A percentile compares a stretch with the other conserved stretches of the same genome.
Evolutionary conservation across 768 basidiomycete species (phyloP).

Genomic region (Serpula lacrymans): DNA sequence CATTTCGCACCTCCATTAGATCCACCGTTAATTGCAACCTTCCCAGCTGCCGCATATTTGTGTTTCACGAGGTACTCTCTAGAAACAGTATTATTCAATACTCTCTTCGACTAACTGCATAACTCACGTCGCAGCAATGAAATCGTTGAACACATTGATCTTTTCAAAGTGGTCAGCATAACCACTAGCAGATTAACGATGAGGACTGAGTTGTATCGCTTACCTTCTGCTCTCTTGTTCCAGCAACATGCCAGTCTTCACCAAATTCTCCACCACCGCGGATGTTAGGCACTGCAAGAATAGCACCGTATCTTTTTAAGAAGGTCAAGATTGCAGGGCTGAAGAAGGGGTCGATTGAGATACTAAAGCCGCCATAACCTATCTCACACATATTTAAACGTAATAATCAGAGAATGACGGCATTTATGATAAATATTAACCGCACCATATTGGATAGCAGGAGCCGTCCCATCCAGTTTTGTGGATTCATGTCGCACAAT

Average conservation of each 20-base stretch:
- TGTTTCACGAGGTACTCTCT: slow-evolving; percentile 73
- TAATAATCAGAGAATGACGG: background rate
- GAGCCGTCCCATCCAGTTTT: slow-evolving; percentile 67
- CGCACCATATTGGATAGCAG: slow-evolving; percentile 75
- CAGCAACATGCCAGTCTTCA: slow-evolving; percentile 80
- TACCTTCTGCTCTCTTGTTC: slow-evolving; percentile 69
- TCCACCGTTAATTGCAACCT: slow-evolving; percentile 74
- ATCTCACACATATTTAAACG: background rate
- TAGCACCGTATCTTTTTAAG: slow-evolving; percentile 63
- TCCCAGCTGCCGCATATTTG: slow-evolving; percentile 63
- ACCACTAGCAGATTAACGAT: background rate
- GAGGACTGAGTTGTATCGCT: slow-evolving; percentile 6
- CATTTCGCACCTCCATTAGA: slow-evolving; percentile 69
- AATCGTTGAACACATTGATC: slow-evolving; percentile 79
- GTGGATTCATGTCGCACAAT: slow-evolving; percentile 74
- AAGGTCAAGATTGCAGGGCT: slow-evolving; percentile 69
- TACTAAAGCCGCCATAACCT: slow-evolving; percentile 83
- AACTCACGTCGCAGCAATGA: slow-evolving; percentile 74
- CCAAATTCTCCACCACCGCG: slow-evolving; percentile 79
- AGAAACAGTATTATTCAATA: slow-evolving; percentile 2
- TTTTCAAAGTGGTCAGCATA: slow-evolving; percentile 20
- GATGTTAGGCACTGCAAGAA: slow-evolving; percentile 59
- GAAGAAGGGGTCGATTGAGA: slow-evolving; percentile 71
- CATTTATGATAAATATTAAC: background rate
- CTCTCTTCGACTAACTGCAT: too few relatives aligned